A percentile compares a stretch with the other conserved stretches of the same genome.
Evolutionary conservation across 192 early-diverging fungal species (phyloP).

Genomic region (Podila horticola): DNA sequence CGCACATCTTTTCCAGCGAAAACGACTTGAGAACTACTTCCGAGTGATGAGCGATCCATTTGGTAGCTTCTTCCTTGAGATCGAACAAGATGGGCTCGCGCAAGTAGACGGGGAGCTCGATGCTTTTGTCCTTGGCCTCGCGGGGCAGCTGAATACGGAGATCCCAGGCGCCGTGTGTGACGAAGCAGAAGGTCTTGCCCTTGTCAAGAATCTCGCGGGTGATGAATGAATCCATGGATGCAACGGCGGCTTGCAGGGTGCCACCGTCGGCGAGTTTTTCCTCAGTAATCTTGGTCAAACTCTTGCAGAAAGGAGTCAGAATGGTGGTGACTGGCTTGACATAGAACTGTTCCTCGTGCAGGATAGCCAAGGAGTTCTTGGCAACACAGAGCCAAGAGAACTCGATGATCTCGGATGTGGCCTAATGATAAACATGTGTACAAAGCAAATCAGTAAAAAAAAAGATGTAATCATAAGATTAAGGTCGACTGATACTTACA

Average conservation of each 20-base stretch:
- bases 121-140: slow-evolving; percentile 72
- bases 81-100: slow-evolving; percentile 73
- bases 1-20: slow-evolving; percentile 70
- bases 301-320: slow-evolving; percentile 68
- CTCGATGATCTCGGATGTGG: slow-evolving; percentile 69
- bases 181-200: slow-evolving; percentile 70
- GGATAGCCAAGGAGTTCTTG: slow-evolving; percentile 52
- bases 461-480: slow-evolving; percentile 4
- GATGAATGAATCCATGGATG: slow-evolving; percentile 62
- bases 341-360: slow-evolving; percentile 58
- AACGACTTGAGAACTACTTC: slow-evolving; percentile 59
- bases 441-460: slow-evolving; percentile 16
- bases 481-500: slow-evolving; percentile 28
- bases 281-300: slow-evolving; percentile 67
- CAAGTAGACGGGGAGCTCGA: slow-evolving; percentile 67
- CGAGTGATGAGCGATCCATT: slow-evolving; percentile 71
- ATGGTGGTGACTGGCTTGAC: slow-evolving; percentile 61
- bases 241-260: slow-evolving; percentile 65
- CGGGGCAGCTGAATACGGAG: slow-evolving; percentile 74
- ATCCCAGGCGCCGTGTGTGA: slow-evolving; percentile 78
- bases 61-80: slow-evolving; percentile 70
- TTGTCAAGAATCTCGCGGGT: slow-evolving; percentile 59
- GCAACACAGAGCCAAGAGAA: slow-evolving; percentile 63
- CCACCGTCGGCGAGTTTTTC: slow-evolving; percentile 62
- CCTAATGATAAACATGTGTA: slow-evolving; percentile 48